Conservation (phyloP, 768 basidiomycete genomes). For the Aureoboletus auriporus region DNA sequence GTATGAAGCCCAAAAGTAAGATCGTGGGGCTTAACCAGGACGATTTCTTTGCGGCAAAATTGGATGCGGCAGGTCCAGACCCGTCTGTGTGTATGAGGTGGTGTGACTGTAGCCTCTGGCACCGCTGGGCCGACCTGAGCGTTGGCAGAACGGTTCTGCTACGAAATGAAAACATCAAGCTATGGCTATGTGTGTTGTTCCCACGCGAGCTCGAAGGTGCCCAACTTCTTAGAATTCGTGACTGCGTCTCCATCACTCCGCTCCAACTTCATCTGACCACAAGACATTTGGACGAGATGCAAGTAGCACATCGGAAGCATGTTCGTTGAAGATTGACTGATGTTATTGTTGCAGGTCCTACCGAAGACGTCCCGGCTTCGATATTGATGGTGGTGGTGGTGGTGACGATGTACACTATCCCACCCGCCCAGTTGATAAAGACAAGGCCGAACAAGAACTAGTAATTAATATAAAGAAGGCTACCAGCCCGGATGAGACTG, state of each 20-base stretch:
- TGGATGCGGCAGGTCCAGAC: constrained; percentile 30
- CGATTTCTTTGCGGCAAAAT: constrained; percentile 56
- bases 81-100: constrained; percentile 16
- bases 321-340: constrained; percentile 6
- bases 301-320: constrained; percentile 15
- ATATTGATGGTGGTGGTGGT: constrained; percentile 57
- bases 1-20: constrained; percentile 77
- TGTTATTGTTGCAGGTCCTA: constrained; percentile 25
- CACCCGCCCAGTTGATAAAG: constrained; percentile 96
- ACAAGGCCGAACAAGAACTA: constrained; percentile 94
- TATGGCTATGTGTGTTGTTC: constrained; percentile 6
- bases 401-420: constrained; percentile 88
- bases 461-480: constrained; percentile 98
- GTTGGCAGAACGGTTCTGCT: constrained; percentile 3
- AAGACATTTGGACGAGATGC: constrained; percentile 17
- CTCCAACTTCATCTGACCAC: neutral
- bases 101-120: constrained; percentile 3
- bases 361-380: constrained; percentile 44
- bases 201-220: constrained; percentile 13
- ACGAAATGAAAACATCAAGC: constrained; percentile 21
- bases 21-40: constrained; percentile 68
- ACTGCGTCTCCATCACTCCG: neutral
- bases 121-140: constrained; percentile 8
- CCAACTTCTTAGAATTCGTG: neutral
- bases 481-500: constrained; percentile 89